phyloP scores from a whole-genome alignment of 306 rosid genomes.

The Acacia confusa region DNA sequence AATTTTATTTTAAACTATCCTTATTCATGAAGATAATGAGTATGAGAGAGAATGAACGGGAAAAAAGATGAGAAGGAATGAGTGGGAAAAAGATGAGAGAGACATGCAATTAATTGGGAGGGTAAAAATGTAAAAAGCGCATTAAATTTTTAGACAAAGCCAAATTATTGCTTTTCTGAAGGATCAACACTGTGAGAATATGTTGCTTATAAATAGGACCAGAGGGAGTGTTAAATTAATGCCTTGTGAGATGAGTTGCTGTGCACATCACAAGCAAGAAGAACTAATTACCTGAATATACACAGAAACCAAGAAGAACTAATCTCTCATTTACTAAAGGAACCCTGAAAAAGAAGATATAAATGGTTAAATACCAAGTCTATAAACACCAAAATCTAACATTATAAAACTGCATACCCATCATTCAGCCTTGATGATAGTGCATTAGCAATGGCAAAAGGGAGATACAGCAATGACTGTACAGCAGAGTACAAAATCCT shows the following conservation, averaged over 20 bases:
- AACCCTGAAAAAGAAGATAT: conserved; percentile 47
- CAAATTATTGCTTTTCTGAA: too few species aligned
- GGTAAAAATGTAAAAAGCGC: too few species aligned
- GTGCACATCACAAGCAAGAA: conserved; percentile 6
- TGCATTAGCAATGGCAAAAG: conserved; percentile 85
- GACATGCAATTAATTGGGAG: too few species aligned
- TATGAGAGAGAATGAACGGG: too few species aligned
- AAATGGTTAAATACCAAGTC: background rate
- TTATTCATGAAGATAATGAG: too few species aligned
- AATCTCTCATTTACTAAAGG: conserved; percentile 77
- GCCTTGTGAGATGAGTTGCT: background rate
- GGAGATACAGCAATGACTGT: conserved; percentile 85
- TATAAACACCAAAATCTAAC: conserved; percentile 5
- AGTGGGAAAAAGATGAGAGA: too few species aligned
- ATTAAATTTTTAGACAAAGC: too few species aligned
- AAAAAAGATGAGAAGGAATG: too few species aligned
- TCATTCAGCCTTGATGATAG: conserved; percentile 77
- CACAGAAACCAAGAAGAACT: conserved; percentile 79
- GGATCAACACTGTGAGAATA: too few species aligned
- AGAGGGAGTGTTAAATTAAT: background rate
- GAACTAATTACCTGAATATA: conserved; percentile 56
- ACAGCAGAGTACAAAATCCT: conserved; percentile 28
- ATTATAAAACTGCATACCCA: conserved; percentile 64
- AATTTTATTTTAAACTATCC: too few species aligned
- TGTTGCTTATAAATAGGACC: too few species aligned